These are phyloP conservation scores for Phytophthora megakarya DNA, from an alignment of 352 stramenopile genomes.

Conservation along the genomic window DNA sequence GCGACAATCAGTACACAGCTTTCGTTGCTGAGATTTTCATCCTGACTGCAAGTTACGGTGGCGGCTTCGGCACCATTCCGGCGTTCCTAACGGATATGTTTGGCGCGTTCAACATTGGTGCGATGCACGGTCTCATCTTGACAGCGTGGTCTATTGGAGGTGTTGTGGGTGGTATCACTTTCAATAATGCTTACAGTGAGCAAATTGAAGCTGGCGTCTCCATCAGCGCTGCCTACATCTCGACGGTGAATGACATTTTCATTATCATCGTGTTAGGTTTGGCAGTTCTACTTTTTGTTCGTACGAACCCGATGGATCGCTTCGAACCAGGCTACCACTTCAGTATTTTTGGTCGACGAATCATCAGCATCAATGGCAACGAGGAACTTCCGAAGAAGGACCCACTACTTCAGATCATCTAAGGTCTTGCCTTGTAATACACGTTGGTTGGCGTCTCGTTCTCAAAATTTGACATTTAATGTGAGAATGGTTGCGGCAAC, in stretches of 20 bases:
- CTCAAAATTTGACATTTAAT: no score
- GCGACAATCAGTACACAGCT: slow-evolving; percentile 53
- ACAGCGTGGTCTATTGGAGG: slow-evolving; percentile 84
- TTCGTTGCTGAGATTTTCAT: slow-evolving; percentile 73
- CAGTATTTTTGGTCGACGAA: slow-evolving; percentile 55
- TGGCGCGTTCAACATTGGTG: slow-evolving; percentile 80
- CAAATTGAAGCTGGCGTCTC: slow-evolving; percentile 42
- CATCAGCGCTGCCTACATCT: slow-evolving; percentile 61
- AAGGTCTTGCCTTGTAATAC: no score
- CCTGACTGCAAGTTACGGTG: slow-evolving; percentile 72
- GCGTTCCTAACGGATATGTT: slow-evolving; percentile 88
- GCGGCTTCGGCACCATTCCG: slow-evolving; percentile 77
- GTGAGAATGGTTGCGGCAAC: no score
- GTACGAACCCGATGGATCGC: slow-evolving; percentile 68
- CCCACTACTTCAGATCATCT: slow-evolving; percentile 26
- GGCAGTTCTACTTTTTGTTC: slow-evolving; percentile 60
- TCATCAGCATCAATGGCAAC: slow-evolving; percentile 65
- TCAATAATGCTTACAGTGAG: slow-evolving; percentile 61
- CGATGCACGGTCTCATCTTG: slow-evolving; percentile 81
- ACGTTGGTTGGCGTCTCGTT: no score
- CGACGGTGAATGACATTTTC: slow-evolving; percentile 74
- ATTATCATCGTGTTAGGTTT: slow-evolving; percentile 52
- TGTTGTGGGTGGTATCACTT: slow-evolving; percentile 72
- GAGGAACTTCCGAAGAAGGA: slow-evolving; percentile 39
- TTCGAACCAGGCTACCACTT: slow-evolving; percentile 75